These are phyloP conservation scores for Acanthochlamys bracteata DNA, from an alignment of 106 monocot species.

Conservation along the genomic window DNA sequence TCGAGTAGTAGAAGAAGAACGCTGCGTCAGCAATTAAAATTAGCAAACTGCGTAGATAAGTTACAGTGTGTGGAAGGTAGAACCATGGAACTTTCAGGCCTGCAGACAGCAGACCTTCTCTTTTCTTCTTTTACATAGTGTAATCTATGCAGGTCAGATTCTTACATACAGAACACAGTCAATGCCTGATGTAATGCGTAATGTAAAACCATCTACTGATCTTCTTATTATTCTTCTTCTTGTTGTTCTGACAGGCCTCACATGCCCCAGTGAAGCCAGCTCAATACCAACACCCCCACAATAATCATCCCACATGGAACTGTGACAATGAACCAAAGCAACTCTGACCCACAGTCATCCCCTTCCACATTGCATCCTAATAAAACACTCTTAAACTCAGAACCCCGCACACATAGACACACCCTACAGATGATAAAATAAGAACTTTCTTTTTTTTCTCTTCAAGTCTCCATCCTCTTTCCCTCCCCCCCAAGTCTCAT, in stretches of 20 bases:
- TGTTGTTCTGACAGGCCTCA: conserved; percentile 12
- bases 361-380: background rate
- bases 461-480: too few species aligned
- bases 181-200: too few species aligned
- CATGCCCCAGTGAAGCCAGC: conserved; percentile 17
- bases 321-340: conserved; percentile 15
- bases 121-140: background rate
- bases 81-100: background rate
- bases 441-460: too few species aligned
- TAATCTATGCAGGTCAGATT: too few species aligned
- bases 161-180: too few species aligned
- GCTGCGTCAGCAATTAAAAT: too few species aligned
- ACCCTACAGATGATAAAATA: background rate
- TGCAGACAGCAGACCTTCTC: background rate
- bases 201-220: too few species aligned
- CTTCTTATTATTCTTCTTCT: background rate
- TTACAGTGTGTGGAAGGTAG: background rate
- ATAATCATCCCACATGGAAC: conserved; percentile 17
- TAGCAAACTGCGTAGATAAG: too few species aligned
- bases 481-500: background rate
- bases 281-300: conserved; percentile 10
- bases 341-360: conserved; percentile 7
- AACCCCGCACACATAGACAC: background rate
- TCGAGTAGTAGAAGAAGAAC: background rate
- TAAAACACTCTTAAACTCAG: background rate